Evolutionary conservation across 106 monocot genomes (phyloP).

Genomic region (Allium sativum): DNA sequence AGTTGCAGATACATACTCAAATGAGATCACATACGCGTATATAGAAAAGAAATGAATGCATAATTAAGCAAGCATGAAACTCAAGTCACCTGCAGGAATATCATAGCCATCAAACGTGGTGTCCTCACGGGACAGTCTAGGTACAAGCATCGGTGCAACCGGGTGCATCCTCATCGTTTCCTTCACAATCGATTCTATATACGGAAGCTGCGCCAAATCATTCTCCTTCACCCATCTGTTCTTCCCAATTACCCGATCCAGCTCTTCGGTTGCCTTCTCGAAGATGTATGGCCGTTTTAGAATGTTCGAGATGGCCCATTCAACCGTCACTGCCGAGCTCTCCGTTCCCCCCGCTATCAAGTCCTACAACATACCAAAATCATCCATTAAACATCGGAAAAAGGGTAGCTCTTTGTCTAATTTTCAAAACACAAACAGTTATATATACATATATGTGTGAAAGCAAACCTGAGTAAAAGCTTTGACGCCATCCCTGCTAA

Average conservation of each 20-base stretch:
- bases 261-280: slow-evolving; percentile 41
- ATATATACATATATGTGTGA: background rate
- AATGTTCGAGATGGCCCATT: slow-evolving; percentile 62
- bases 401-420: background rate
- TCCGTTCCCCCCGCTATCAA: slow-evolving; percentile 56
- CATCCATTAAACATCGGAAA: background rate
- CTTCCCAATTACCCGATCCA: slow-evolving; percentile 44
- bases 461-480: slow-evolving; percentile 46
- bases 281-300: slow-evolving; percentile 36
- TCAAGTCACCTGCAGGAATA: slow-evolving; percentile 6
- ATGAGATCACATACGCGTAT: too few relatives aligned
- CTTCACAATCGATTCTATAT: slow-evolving; percentile 45
- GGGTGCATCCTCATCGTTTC: slow-evolving; percentile 64
- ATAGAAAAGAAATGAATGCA: too few relatives aligned
- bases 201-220: slow-evolving; percentile 33
- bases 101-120: slow-evolving; percentile 26
- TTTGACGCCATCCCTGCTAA: slow-evolving; percentile 52
- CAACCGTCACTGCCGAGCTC: slow-evolving; percentile 46
- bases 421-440: background rate
- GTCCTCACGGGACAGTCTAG: slow-evolving; percentile 36
- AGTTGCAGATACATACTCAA: too few relatives aligned
- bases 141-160: slow-evolving; percentile 41
- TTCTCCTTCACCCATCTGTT: slow-evolving; percentile 45
- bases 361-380: slow-evolving; percentile 17
- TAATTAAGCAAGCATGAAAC: background rate